These are phyloP conservation scores for Artemisia annua DNA, from an alignment of 129 eudicot genomes.

Conservation along the genomic window DNA sequence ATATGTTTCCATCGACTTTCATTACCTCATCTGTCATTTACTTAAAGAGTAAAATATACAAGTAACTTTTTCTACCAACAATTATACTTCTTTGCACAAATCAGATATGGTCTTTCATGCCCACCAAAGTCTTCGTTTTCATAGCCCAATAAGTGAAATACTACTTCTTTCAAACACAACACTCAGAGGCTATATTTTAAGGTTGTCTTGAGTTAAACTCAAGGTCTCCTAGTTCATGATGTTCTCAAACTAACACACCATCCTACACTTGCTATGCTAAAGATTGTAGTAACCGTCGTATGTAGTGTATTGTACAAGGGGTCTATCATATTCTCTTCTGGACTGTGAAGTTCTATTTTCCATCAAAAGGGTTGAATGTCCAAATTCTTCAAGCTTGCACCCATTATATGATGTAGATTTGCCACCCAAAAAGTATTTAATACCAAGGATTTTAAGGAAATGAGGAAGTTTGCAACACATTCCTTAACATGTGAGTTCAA, in stretches of 20 bases:
- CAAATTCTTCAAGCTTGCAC: background rate
- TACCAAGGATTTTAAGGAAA: background rate
- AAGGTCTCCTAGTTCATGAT: too few species aligned
- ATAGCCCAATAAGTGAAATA: background rate
- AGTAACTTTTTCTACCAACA: background rate
- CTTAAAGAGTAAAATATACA: background rate
- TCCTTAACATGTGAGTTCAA: background rate
- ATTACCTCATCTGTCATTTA: background rate
- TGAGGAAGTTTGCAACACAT: background rate
- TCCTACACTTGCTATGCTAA: background rate
- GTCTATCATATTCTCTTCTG: background rate
- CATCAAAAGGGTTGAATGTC: background rate
- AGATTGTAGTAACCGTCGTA: background rate
- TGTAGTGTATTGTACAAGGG: background rate
- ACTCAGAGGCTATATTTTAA: background rate
- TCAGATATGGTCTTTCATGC: background rate
- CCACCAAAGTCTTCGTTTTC: background rate
- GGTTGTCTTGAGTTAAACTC: background rate
- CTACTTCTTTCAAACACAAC: background rate
- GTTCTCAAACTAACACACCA: background rate
- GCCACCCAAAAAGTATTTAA: background rate
- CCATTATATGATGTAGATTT: background rate
- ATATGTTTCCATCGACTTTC: background rate
- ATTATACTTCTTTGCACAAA: background rate
- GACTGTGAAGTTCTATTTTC: background rate